Conservation (phyloP, 192 early-diverging fungal species). For the Diversispora eburnea region DNA sequence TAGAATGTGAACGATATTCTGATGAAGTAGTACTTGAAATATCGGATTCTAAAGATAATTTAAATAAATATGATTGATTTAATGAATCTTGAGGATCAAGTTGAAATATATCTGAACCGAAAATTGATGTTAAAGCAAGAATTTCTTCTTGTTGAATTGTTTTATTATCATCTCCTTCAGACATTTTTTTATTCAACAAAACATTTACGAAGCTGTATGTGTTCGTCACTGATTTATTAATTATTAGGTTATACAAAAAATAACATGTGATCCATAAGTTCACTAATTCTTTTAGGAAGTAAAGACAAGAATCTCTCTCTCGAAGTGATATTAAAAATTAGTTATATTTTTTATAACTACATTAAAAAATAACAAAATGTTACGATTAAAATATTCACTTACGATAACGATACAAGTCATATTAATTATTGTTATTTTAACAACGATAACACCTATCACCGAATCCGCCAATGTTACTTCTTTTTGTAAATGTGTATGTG, state of each 20-base stretch:
- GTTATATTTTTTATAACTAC: too few species aligned
- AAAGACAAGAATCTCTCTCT: too few species aligned
- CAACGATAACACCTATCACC: not conserved
- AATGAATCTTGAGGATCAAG: not conserved
- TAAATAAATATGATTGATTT: conserved; percentile 32
- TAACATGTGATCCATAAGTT: too few species aligned
- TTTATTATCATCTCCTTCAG: conserved; percentile 7
- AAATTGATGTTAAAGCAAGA: conserved; percentile 41
- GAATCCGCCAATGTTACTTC: conserved; percentile 4
- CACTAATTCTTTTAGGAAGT: too few species aligned
- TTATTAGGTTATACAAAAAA: too few species aligned
- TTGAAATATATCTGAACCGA: conserved; percentile 36
- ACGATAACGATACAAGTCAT: too few species aligned
- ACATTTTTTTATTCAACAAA: not conserved
- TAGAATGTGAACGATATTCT: not conserved
- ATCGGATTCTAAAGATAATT: conserved; percentile 38
- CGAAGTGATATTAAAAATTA: too few species aligned
- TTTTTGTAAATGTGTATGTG: conserved; percentile 20
- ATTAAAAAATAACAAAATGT: too few species aligned
- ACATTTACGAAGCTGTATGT: too few species aligned
- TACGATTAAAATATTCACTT: too few species aligned
- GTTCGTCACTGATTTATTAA: too few species aligned
- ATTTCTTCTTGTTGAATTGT: conserved; percentile 39
- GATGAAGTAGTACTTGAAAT: not conserved
- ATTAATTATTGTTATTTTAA: not conserved